Base-by-base conservation (phyloP, 1,284 basidiomycete species). In the Leucoagaricus sp. region DNA sequence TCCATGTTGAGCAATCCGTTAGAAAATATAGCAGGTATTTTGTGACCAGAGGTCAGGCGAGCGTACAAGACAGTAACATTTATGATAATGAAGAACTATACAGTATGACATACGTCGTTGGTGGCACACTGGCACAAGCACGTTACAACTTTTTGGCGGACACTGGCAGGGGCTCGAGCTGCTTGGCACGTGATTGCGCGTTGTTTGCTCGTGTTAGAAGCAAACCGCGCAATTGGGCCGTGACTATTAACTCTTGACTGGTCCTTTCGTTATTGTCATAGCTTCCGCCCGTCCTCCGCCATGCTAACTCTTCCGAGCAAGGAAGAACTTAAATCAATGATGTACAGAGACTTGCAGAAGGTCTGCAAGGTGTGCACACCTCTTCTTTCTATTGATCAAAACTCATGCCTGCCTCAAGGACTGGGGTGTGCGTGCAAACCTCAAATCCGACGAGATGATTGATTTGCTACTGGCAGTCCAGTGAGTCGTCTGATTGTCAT, bases 391-490 rank as follows among this genome's bases (percentile, higher is more conserved):
- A 25, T 49, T 10, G 33, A 19, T 34, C 19, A 36, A 41, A n/a
- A 55, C 40, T 31, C 44, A 61, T 58, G 65, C 40, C 49, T 21
- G 17, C 28, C 31, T 69, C 62, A 46, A 91, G 88, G 86, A 89
- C 61, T 84, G 86, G 67, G 88, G 88, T 57, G 82, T 91, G 59
- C 86, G 81, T 69, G 88, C 89, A 49, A 91, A 91, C 69, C 80
- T 91, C 67, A 91, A 89, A 74, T 82, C 87, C 23, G 87, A 89
- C 63, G 83, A 83, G 45, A 73, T 91, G 60, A 89, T 91, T 64
- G 85, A 90, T 64, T 74, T 88, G n/a, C 73, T 91, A 13, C 71
- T 89, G 12, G 81, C 85, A 62, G 76, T 82, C 56, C 75, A 79
- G 77, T 84, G 63, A 60, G 76, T 65, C 29, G 40, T 19, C 45